phyloP scores from a whole-genome alignment of 345 rosid species.

The Mallotus nudiflorus region DNA sequence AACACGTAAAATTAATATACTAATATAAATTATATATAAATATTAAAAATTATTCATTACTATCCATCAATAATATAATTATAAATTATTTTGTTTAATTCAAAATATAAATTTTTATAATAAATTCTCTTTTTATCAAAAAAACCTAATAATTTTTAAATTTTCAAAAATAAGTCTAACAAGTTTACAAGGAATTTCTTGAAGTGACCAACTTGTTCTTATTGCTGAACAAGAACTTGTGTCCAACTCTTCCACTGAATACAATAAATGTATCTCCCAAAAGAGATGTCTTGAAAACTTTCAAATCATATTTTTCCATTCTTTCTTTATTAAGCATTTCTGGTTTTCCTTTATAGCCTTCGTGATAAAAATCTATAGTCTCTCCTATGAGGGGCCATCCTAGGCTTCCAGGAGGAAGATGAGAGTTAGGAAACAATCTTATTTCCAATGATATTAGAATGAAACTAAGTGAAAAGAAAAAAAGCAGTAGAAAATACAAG shows the following conservation, averaged over 20 bases:
- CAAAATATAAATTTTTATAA: too few species aligned
- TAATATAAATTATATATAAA: too few species aligned
- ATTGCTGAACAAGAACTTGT: constrained; percentile 17
- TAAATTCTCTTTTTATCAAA: too few species aligned
- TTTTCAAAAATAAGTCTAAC: too few species aligned
- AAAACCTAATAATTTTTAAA: too few species aligned
- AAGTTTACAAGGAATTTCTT: too few species aligned
- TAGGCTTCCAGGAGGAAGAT: constrained; percentile 22
- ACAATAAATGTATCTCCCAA: background rate
- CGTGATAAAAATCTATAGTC: background rate
- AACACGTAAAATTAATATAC: too few species aligned
- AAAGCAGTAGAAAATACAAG: background rate
- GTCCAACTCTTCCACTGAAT: constrained; percentile 7
- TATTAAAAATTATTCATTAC: too few species aligned
- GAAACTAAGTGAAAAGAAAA: background rate
- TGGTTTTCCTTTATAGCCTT: background rate
- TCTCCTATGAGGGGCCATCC: constrained; percentile 17
- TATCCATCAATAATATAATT: too few species aligned
- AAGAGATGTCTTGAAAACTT: constrained; percentile 12
- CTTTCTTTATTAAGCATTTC: constrained; percentile 5
- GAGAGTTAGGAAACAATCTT: background rate
- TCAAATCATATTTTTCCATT: constrained; percentile 11
- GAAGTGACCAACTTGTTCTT: constrained; percentile 17
- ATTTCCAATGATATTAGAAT: background rate
- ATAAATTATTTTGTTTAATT: too few species aligned